A percentile compares a stretch with the other conserved stretches of the same genome.
These are phyloP conservation scores for Macroventuria anomochaeta DNA, from an alignment of 2,329 filamentous ascomycete species.

Conservation along the genomic window DNA sequence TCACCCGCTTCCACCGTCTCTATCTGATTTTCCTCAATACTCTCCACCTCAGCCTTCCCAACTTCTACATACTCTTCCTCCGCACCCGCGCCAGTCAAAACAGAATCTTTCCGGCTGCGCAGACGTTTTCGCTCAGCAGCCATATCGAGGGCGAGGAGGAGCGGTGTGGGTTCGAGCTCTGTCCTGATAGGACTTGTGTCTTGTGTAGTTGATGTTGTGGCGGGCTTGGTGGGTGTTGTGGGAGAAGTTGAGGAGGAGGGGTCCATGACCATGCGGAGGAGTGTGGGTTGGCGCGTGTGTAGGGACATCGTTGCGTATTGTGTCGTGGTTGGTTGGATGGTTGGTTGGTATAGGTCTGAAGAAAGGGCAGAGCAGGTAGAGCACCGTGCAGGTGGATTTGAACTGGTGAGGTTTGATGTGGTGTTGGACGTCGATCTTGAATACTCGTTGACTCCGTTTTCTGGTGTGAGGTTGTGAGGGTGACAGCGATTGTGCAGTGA, in stretches of 20 bases:
- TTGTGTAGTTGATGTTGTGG: not conserved
- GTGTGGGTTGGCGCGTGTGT: slow-evolving; percentile 12
- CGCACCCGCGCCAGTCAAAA: slow-evolving; percentile 6
- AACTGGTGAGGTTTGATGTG: not conserved
- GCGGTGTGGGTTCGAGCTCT: slow-evolving; percentile 12
- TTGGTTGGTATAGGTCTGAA: too few relatives aligned
- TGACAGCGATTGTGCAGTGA: not conserved
- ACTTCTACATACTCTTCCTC: not conserved
- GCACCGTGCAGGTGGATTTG: not conserved
- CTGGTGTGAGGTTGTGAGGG: not conserved
- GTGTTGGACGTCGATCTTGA: not conserved
- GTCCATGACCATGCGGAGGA: slow-evolving; percentile 15
- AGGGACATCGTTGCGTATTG: slow-evolving; percentile 8
- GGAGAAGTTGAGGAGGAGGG: not conserved
- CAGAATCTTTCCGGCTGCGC: slow-evolving; percentile 1
- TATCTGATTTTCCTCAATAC: not conserved
- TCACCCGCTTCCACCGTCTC: not conserved
- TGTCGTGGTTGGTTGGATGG: not conserved
- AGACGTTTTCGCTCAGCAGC: slow-evolving; percentile 8
- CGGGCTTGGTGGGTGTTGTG: not conserved
- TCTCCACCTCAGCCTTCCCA: not conserved
- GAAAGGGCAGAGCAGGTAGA: too few relatives aligned
- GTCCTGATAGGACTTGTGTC: not conserved
- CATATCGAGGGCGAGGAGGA: slow-evolving; percentile 15
- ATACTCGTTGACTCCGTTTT: not conserved